Evolutionary conservation across 257 asterid genomes (phyloP).

Genomic region (Nyctanthes arbortristis): DNA sequence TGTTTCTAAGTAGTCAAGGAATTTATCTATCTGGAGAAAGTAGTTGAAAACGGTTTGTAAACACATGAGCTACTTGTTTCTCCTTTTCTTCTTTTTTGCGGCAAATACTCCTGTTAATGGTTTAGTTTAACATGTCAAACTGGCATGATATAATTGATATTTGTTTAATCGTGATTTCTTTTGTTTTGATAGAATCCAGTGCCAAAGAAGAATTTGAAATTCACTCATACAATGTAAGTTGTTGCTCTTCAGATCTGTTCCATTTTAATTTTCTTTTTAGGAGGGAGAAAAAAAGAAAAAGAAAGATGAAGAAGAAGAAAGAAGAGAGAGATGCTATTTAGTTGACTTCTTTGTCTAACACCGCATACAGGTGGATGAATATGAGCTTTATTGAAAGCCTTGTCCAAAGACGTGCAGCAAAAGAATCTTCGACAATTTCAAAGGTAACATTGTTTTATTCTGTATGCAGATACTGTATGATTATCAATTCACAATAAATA

Average conservation of each 20-base stretch:
- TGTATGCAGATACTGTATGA: neutral
- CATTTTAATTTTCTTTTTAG: conserved; percentile 10
- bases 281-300: no score
- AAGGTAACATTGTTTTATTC: conserved; percentile 48
- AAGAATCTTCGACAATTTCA: conserved; percentile 38
- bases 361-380: conserved; percentile 75
- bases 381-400: conserved; percentile 50
- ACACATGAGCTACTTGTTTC: neutral
- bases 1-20: no score
- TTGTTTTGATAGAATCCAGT: conserved; percentile 38
- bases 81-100: neutral
- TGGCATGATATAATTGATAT: conserved; percentile 14
- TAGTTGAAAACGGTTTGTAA: no score
- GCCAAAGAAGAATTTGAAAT: conserved; percentile 54
- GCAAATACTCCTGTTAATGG: neutral
- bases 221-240: conserved; percentile 65
- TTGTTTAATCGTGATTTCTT: conserved; percentile 24
- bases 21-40: no score
- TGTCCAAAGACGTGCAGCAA: conserved; percentile 38
- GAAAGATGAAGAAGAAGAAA: no score
- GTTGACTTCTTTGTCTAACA: conserved; percentile 21
- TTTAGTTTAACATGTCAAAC: conserved; percentile 8
- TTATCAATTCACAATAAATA: neutral
- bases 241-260: conserved; percentile 11
- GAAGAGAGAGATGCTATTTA: conserved; percentile 24